Base-by-base conservation (phyloP, 805 yeast species). In the Danielia oregonensis region DNA sequence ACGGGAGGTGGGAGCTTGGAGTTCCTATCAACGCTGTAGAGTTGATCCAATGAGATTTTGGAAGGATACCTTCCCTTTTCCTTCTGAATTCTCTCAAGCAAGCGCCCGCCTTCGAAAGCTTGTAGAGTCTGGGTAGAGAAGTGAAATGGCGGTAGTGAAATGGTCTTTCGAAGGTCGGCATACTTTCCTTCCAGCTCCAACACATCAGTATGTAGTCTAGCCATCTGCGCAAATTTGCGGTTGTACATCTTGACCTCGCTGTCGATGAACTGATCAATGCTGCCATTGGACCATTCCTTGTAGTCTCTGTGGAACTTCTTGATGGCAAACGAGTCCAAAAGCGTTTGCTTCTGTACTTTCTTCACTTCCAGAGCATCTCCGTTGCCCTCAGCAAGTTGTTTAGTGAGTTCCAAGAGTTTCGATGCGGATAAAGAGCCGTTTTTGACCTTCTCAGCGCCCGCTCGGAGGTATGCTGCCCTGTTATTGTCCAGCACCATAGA, bases 321-420 rank as follows among this genome's bases (percentile, higher is more conserved):
- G 26, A 61, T 54, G 16, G 50, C 34, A 38, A 60, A 62, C 16
- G 71, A 64, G 35, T 64, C 71, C 12, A 65, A 43, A 2, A 63
- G 43, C 26, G 48, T 50, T 25, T 48, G 38, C 36, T 28, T 30
- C 33, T 35, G 26, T 17, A 29, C 36, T 9, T 15, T 12, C 15
- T 17, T 24, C 23, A 29, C 2, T 12, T 30, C 21, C 9, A 13
- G 13, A 18, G 17, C 3, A 15, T 22, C 27, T n/a, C 27, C 18
- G 5, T 13, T 17, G 16, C 28, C 28, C 4, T 14, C 10, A 17
- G 12, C n/a, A 12, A 21, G 17, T 4, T 14, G 21, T 19, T 24
- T 24, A 17, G 33, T 24, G 6, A 30, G 6, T 10, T 15, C 23
- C 3, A 30, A 22, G 12, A 30, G 23, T 11, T 12, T 9, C 27